Evolutionary conservation across 2,329 filamentous ascomycete species (phyloP).

Genomic region (Calonectria pseudoreteaudii): DNA sequence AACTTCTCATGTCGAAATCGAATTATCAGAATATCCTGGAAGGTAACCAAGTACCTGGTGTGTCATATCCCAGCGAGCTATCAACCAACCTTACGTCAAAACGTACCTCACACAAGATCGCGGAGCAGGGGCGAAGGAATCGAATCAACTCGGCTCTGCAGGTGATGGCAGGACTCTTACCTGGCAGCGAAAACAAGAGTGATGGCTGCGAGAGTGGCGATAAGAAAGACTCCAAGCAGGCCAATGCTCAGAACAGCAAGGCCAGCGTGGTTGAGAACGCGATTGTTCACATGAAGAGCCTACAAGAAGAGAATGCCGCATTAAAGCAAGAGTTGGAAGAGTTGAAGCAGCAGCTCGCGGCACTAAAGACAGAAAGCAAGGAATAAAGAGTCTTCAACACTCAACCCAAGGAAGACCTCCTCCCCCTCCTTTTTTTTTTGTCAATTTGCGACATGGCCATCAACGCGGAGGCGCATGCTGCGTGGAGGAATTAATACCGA

Average conservation of each 20-base stretch:
- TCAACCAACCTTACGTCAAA: constrained; percentile 96
- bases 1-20: constrained; percentile 90
- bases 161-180: constrained; percentile 90
- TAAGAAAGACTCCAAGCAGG: constrained; percentile 60
- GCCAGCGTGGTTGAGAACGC: constrained; percentile 98
- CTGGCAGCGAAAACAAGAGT: constrained; percentile 61
- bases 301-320: constrained; percentile 79
- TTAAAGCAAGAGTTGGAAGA: constrained; percentile 71
- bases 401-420: neutral
- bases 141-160: constrained; percentile 94
- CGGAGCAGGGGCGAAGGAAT: constrained; percentile 94
- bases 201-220: constrained; percentile 56
- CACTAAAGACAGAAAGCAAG: constrained; percentile 33
- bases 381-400: constrained; percentile 23
- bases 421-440: neutral
- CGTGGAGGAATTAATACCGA: constrained; percentile 28
- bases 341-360: constrained; percentile 48
- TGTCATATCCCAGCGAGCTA: constrained; percentile 89
- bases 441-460: constrained; percentile 7
- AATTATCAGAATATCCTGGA: constrained; percentile 99
- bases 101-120: constrained; percentile 96
- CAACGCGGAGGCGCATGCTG: constrained; percentile 2
- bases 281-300: constrained; percentile 91
- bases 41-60: constrained; percentile 88
- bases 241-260: constrained; percentile 81